Evolutionary conservation across 1,284 basidiomycete species (phyloP), one percentile per base, ranked within the genome.

Genomic region (Malassezia sympodialis): DNA sequence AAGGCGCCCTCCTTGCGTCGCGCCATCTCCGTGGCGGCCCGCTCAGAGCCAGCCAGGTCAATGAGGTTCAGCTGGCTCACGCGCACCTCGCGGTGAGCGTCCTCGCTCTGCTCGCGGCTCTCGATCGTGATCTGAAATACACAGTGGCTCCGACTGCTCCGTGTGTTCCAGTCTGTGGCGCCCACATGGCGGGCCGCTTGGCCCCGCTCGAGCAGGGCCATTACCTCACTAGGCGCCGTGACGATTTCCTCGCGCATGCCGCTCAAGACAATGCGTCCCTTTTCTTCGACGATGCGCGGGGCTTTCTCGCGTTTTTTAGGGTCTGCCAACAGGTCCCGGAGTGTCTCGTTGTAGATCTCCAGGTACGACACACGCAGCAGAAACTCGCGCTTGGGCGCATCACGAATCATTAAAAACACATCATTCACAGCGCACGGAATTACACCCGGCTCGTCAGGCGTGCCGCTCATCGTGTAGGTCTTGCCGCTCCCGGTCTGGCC

Each of bases 161-260:
- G 79, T 68, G 90, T 88, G 73, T 98, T 98, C 89, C 91, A 98
- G 74, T 98, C 93, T 12, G 93, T 98, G 59, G 84, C 87, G 0
- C 90, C 93, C 7, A 91, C 91, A 62, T 90, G 81, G 31, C 93
- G 78, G 67, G 88, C 87, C 0, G 84, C 84, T 72, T 93, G 88
- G 8, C 93, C 93, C 23, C 87, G 79, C 60, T 82, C 80, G 56
- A 98, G 78, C 2, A 96, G 85, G 11, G 76, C 73, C 17, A 80
- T 71, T 0, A 82, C 79, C 30, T 80, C 77, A 31, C 73, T 62
- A 0, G 79, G 76, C 11, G 76, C 76, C 1, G 77, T 78, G 3
- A 82, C 80, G 17, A 80, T 78, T 61, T 79, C 76, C 57, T 81
- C 80, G 3, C 76, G 70, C 5, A 82, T 66, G 4, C 78, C 78